A percentile compares a stretch with the other conserved stretches of the same genome.
Conservation (phyloP, 352 stramenopile species). For the Vaucheria bursata region DNA sequence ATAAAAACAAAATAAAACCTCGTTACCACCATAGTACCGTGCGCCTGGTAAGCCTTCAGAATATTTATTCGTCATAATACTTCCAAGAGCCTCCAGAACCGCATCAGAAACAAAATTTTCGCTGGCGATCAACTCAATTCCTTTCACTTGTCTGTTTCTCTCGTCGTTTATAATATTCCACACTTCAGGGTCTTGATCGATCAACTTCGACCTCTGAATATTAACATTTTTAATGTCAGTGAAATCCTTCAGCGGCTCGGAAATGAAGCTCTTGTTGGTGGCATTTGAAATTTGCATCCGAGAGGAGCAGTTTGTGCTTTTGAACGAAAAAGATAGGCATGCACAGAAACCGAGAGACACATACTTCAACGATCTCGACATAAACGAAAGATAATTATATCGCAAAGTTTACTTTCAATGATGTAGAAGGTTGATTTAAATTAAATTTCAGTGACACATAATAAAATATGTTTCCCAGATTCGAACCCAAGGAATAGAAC, state of each 20-base stretch:
- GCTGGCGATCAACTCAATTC: conserved; percentile 96
- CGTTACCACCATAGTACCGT: conserved; percentile 97
- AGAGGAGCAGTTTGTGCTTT: not conserved
- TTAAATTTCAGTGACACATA: too few relatives aligned
- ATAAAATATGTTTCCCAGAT: too few relatives aligned
- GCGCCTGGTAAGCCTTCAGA: conserved; percentile 86
- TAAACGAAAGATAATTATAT: too few relatives aligned
- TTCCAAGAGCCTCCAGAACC: conserved; percentile 92
- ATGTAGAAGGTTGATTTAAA: too few relatives aligned
- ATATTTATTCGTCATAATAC: conserved; percentile 99
- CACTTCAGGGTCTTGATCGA: conserved; percentile 78
- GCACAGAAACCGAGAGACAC: too few relatives aligned
- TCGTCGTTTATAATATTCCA: conserved; percentile 83
- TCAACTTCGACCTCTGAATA: conserved; percentile 57
- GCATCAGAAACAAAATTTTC: conserved; percentile 96
- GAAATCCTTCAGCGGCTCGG: not conserved
- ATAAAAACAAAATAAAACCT: too few relatives aligned
- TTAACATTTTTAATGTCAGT: not conserved
- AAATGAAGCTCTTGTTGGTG: not conserved
- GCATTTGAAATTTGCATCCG: too few relatives aligned
- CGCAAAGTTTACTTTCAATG: too few relatives aligned
- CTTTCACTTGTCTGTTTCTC: conserved; percentile 79
- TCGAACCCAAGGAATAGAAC: too few relatives aligned
- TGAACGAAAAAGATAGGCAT: too few relatives aligned
- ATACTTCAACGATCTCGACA: too few relatives aligned